phyloP scores from a whole-genome alignment of 139 green algal species.

The Tetraselmis chui region DNA sequence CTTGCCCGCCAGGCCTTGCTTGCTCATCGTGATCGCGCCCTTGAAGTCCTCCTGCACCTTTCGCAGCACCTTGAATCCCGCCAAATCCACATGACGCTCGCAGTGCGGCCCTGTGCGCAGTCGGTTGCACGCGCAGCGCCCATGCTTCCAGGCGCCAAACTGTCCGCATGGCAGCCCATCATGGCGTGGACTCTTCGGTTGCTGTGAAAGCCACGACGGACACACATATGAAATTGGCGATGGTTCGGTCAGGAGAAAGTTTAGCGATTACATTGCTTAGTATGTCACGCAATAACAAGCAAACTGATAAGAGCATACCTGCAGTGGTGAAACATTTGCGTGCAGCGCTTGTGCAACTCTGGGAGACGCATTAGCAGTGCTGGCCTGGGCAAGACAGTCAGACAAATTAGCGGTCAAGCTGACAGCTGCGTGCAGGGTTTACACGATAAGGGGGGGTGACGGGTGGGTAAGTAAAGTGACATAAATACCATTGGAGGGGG shows the following conservation, averaged over 20 bases:
- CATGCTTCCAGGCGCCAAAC: background rate
- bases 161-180: background rate
- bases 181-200: background rate
- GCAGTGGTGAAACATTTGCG: no score
- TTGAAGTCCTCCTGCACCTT: background rate
- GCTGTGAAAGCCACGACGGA: background rate
- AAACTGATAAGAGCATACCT: no score
- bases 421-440: no score
- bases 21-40: conserved; percentile 4
- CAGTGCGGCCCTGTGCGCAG: background rate
- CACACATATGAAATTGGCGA: background rate
- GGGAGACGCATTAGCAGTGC: no score
- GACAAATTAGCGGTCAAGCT: no score
- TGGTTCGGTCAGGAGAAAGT: background rate
- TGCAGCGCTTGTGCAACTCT: no score
- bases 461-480: no score
- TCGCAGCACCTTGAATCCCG: background rate
- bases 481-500: no score
- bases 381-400: no score
- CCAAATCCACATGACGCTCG: background rate
- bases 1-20: background rate
- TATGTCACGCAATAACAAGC: background rate
- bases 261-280: background rate
- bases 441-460: no score
- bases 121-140: background rate